phyloP scores from a whole-genome alignment of 140 eudicot genomes.

The Cichorium intybus region DNA sequence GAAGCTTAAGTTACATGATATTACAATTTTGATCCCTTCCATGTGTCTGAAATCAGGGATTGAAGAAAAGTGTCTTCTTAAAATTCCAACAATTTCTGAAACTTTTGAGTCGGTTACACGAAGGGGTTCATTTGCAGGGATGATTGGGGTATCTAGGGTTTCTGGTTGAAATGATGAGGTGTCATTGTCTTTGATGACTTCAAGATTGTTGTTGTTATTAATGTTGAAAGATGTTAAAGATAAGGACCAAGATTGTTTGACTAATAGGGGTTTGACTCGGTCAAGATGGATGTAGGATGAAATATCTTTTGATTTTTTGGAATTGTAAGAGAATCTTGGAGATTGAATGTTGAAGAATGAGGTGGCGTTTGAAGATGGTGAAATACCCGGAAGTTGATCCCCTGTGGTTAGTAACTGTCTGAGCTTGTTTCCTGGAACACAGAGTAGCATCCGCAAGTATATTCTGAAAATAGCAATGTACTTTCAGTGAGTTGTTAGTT shows the following conservation, averaged over 20 bases:
- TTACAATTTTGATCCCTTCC: conserved; percentile 77
- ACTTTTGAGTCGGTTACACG: conserved; percentile 95
- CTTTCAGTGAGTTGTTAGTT: too few species aligned
- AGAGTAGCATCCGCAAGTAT: conserved; percentile 86
- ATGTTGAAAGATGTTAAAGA: conserved; percentile 56
- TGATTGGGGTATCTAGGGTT: conserved; percentile 19
- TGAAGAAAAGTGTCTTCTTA: conserved; percentile 67
- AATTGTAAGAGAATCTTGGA: conserved; percentile 48
- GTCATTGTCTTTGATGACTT: conserved; percentile 55
- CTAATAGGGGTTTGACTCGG: conserved; percentile 66
- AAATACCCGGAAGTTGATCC: conserved; percentile 62
- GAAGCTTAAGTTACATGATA: conserved; percentile 67
- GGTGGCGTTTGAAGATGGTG: conserved; percentile 65
- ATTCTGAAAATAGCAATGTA: conserved; percentile 47
- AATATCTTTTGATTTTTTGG: conserved; percentile 53
- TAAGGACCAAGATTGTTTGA: conserved; percentile 93
- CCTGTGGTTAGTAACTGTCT: conserved; percentile 57
- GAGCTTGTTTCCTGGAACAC: conserved; percentile 90
- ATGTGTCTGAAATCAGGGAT: conserved; percentile 85
- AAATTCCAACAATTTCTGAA: conserved; percentile 63
- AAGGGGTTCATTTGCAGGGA: conserved; percentile 63
- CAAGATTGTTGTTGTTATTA: conserved; percentile 34
- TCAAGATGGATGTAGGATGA: conserved; percentile 80
- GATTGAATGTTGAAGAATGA: conserved; percentile 65
- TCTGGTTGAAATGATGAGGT: conserved; percentile 44